Base-by-base conservation (phyloP, 306 rosid species). In the Sophora flavescens region DNA sequence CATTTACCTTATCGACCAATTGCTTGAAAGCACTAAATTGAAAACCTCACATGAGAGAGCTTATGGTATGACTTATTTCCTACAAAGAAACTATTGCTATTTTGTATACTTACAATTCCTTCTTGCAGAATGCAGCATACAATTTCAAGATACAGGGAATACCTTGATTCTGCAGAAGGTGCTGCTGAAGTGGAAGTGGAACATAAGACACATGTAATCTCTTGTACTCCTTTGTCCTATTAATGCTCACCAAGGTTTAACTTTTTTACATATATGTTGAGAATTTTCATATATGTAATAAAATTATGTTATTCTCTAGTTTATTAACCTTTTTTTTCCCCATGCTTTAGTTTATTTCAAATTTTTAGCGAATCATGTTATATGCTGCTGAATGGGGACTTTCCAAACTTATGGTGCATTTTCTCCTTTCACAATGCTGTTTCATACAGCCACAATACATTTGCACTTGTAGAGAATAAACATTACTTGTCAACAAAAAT, bases 81-180 rank as follows among this genome's bases (percentile, higher is more conserved):
- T 6, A 13, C 18, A 45, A 22, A 22, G 22, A 22, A 65, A 54
- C 35, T 39, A 63, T 26, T 17, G 64, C 45, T 70, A 14, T 69
- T 13, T 75, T 64, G n/a, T 42, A 16, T 28, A 64, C 42, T 62
- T 76, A 14, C 47, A 42, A 56, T 50, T 52, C 61, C 15, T 42
- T 82, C 78, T 75, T 75, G 74, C 88, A 96, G 99, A 48, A 91
- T 92, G 97, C 87, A 73, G 65, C 79, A 54, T 42, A 96, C 97
- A 45, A 88, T 96, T 69, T 74, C 98, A 75, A 96, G 99, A 81
- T 96, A 96, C 87, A 89, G 83, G 75, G 86, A 87, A 80, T 89
- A 88, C 68, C 16, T 80, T 33, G 96, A 89, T 78, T 80, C 89
- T 82, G 59, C 91, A 26, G 96, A 91, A 59, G 58, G 57, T 12